A percentile compares a stretch with the other conserved stretches of the same genome.
Evolutionary conservation across 495 filamentous ascomycete genomes (phyloP).

Genomic region (Neurospora sp.): DNA sequence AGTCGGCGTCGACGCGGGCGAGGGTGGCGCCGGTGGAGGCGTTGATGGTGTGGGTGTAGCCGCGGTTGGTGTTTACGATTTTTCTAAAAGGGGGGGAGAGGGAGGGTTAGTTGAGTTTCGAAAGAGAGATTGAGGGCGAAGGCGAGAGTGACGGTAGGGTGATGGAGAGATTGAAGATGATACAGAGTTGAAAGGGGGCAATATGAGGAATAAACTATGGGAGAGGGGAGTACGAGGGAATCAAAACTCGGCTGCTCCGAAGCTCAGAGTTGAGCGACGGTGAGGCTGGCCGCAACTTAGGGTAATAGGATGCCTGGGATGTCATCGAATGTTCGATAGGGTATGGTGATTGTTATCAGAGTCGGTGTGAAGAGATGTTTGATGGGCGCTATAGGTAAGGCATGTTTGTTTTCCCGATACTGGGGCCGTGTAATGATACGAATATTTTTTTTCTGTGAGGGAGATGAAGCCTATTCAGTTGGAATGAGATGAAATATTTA

Average conservation of each 20-base stretch:
- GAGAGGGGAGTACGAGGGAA: too few relatives aligned
- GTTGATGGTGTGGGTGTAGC: conserved; percentile 6
- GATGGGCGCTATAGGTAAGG: neutral
- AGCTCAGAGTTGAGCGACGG: neutral
- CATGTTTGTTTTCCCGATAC: neutral
- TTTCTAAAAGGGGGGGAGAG: neutral
- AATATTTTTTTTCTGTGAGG: neutral
- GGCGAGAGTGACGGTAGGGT: neutral
- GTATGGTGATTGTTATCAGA: neutral
- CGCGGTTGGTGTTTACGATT: conserved; percentile 13
- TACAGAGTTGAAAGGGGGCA: too few relatives aligned
- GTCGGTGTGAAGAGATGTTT: neutral
- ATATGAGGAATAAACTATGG: too few relatives aligned
- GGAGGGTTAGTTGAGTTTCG: neutral
- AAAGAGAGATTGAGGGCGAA: neutral
- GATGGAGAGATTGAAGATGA: too few relatives aligned
- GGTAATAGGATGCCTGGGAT: too few relatives aligned
- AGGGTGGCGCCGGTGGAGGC: conserved; percentile 10
- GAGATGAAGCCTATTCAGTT: neutral
- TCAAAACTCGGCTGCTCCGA: neutral
- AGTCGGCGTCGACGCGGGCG: conserved; percentile 18
- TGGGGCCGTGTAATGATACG: neutral
- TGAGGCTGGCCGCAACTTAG: neutral
- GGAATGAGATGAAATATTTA: neutral
- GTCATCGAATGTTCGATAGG: neutral